These are phyloP conservation scores for Mrakia frigida DNA, from an alignment of 768 basidiomycete species.

Conservation along the genomic window DNA sequence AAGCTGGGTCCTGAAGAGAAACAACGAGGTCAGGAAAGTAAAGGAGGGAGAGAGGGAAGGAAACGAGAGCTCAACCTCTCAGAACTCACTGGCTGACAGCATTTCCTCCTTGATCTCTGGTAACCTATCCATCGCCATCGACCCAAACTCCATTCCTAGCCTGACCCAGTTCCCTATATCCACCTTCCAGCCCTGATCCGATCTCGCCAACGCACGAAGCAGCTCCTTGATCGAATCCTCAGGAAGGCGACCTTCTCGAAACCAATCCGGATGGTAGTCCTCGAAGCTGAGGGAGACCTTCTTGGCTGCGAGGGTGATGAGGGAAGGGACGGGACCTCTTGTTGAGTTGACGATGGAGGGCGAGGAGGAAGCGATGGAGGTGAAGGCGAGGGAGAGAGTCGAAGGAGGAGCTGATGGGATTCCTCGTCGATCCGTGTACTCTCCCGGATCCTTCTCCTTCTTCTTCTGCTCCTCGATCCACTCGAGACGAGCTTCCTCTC, in stretches of 20 bases:
- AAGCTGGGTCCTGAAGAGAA: background rate
- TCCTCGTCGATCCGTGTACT: background rate
- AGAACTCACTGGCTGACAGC: background rate
- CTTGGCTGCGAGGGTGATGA: background rate
- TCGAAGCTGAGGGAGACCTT: background rate
- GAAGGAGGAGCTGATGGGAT: background rate
- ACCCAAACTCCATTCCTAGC: background rate
- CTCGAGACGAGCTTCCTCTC: background rate
- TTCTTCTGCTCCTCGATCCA: background rate
- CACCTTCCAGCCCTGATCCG: background rate
- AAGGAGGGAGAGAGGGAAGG: background rate
- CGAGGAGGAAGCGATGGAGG: background rate
- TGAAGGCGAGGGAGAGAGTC: background rate
- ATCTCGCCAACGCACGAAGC: background rate
- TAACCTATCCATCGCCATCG: background rate
- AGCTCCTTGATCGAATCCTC: background rate
- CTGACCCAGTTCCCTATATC: conserved; percentile 3
- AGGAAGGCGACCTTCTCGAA: background rate
- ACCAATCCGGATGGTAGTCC: background rate
- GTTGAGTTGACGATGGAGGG: background rate
- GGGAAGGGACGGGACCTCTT: background rate
- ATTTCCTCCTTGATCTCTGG: background rate
- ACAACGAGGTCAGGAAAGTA: background rate
- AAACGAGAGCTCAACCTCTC: background rate
- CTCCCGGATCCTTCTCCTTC: background rate